Conservation (phyloP, 805 yeast genomes). For the Wickerhamiella qilinensis region DNA sequence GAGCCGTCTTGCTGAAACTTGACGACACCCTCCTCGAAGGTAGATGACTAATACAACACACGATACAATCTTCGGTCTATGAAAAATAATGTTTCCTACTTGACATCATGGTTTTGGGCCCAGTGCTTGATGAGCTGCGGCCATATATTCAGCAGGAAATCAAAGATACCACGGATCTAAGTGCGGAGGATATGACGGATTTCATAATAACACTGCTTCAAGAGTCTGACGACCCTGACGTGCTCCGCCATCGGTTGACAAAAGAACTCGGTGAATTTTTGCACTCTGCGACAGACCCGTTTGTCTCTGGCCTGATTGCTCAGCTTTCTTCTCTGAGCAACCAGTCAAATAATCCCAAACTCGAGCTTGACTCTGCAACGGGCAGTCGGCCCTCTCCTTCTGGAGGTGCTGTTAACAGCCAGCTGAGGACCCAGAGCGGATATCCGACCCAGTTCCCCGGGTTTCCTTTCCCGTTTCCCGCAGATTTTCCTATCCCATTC, state of each 20-base stretch:
- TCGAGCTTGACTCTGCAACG: constrained; percentile 10
- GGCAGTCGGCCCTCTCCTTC: constrained; percentile 1
- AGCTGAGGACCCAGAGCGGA: neutral
- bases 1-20: too few relatives aligned
- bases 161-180: constrained; percentile 23
- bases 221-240: constrained; percentile 23
- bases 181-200: constrained; percentile 28
- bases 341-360: too few relatives aligned
- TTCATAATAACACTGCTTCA: constrained; percentile 29
- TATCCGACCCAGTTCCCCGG: neutral
- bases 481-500: neutral
- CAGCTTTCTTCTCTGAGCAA: too few relatives aligned
- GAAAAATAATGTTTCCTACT: too few relatives aligned
- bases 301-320: constrained; percentile 22
- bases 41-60: too few relatives aligned
- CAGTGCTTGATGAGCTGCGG: constrained; percentile 10
- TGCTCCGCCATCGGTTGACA: constrained; percentile 20
- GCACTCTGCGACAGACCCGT: constrained; percentile 18
- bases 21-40: too few relatives aligned
- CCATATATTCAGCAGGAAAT: constrained; percentile 19
- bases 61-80: too few relatives aligned
- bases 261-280: constrained; percentile 28
- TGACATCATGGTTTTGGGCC: constrained; percentile 4
- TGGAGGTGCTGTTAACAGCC: neutral
- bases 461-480: neutral